Base-by-base conservation (phyloP, 306 rosid species). In the Clitoria ternatea region DNA sequence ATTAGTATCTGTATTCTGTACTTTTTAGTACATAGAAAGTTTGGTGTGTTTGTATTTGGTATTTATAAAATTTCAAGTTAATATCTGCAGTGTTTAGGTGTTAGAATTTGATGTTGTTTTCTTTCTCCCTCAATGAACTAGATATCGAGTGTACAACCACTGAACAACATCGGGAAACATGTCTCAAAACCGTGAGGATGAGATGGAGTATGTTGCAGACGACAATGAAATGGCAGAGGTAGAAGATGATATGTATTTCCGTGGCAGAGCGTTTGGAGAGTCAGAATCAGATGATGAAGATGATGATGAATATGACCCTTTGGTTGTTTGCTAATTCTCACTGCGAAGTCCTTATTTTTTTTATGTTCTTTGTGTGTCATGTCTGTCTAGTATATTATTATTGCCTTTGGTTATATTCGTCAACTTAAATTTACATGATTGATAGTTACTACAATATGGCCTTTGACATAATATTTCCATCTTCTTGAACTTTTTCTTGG, bases 151-250 rank as follows among this genome's bases (percentile, higher is more conserved):
- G 17, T 66, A n/a, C 13, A 56, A 49, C 43, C 9, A 39, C 35
- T 30, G 43, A 67, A 11, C 44, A 4, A 24, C 10, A 44, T 11
- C 69, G 10, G 23, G 29, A 47, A 81, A 33, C 37, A 81, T 81
- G 85, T 74, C 85, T 77, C 79, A 77, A 32, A 19, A 66, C 49
- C 79, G 73, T 5, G 73, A 73, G 48, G 82, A 77, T 18, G 83
- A 70, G 12, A 69, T 69, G 83, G 86, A 82, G 20, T 73, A 82
- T 3, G 83, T 7, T 40, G 78, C 74, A 9, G 80, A 77, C 1
- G 80, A 82, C 40, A 82, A 78, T 82, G 86, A 78, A 48, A 73
- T 82, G 86, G 80, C 69, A 29, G 86, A 77, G 40, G 83, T 74
- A 22, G 86, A 82, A 37, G 86, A 78, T 47, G 86, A 82, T 40